Percentiles rank a stretch among this genome's conserved stretches.
These are phyloP conservation scores for Omphalea diandra DNA, from an alignment of 441 rosid genomes.

Conservation along the genomic window DNA sequence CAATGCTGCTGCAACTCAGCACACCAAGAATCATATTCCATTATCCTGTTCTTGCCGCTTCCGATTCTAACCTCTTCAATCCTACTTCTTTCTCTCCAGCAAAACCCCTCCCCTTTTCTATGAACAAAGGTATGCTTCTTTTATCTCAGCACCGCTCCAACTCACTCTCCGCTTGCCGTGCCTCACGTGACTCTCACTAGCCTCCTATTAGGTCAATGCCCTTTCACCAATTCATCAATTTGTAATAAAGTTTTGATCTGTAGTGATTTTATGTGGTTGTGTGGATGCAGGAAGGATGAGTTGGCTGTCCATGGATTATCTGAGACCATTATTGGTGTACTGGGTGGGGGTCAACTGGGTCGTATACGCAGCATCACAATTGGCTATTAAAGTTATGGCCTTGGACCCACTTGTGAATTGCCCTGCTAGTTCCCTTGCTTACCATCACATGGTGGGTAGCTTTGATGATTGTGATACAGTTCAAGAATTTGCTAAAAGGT, in stretches of 20 bases:
- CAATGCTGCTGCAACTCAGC: conserved; percentile 24
- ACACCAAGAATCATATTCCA: not conserved
- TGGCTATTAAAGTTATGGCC: conserved; percentile 85
- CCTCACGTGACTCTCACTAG: conserved; percentile 33
- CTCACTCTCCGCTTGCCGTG: conserved; percentile 39
- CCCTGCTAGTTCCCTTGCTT: conserved; percentile 77
- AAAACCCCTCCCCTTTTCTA: conserved; percentile 22
- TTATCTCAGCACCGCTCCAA: conserved; percentile 4
- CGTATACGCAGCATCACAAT: conserved; percentile 93
- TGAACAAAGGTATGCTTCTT: conserved; percentile 34
- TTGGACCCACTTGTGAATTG: conserved; percentile 85
- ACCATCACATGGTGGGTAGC: conserved; percentile 81
- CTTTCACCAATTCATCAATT: not conserved
- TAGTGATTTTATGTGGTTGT: not conserved
- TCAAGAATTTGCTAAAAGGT: conserved; percentile 87
- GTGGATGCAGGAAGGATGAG: conserved; percentile 44
- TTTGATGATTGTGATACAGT: conserved; percentile 74
- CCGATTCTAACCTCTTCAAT: conserved; percentile 9
- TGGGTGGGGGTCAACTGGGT: conserved; percentile 97
- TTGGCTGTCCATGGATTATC: conserved; percentile 56
- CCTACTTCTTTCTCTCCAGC: conserved; percentile 1
- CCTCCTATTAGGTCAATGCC: conserved; percentile 26
- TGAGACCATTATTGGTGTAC: conserved; percentile 74
- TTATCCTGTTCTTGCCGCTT: not conserved
- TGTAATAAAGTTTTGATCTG: not conserved